Conservation (phyloP, 2,329 filamentous ascomycete genomes). For the Colletotrichum kahawae region DNA sequence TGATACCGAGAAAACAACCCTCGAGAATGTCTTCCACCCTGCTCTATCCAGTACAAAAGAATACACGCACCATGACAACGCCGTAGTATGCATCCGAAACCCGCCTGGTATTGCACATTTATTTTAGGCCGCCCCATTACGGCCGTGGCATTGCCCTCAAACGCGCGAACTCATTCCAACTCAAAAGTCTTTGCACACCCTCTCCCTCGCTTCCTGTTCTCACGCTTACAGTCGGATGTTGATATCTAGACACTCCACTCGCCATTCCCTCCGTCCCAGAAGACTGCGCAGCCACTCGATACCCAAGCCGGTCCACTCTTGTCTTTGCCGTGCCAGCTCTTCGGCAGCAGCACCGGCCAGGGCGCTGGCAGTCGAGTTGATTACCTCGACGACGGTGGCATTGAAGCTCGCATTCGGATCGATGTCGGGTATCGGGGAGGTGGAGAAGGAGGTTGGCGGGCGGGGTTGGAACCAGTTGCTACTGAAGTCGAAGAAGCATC, state of each 20-base stretch:
- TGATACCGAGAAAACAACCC: background rate
- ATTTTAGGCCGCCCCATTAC: background rate
- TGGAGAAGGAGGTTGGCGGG: conserved; percentile 42
- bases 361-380: conserved; percentile 74
- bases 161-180: background rate
- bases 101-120: background rate
- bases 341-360: conserved; percentile 72
- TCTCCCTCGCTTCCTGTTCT: no score
- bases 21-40: background rate
- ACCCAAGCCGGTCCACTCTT: conserved; percentile 77
- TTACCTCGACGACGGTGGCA: conserved; percentile 55
- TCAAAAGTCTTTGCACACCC: background rate
- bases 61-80: background rate
- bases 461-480: conserved; percentile 95
- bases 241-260: conserved; percentile 89
- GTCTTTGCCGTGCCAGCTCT: conserved; percentile 56
- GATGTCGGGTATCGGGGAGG: conserved; percentile 29
- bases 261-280: conserved; percentile 84
- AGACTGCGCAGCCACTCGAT: conserved; percentile 86
- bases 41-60: background rate
- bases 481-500: conserved; percentile 90
- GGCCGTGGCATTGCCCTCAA: background rate
- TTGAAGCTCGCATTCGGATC: conserved; percentile 44
- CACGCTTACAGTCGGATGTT: conserved; percentile 73
- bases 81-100: conserved; percentile 4